These are phyloP conservation scores for Penicillium alfredii DNA, from an alignment of 495 filamentous ascomycete genomes.

Conservation along the genomic window DNA sequence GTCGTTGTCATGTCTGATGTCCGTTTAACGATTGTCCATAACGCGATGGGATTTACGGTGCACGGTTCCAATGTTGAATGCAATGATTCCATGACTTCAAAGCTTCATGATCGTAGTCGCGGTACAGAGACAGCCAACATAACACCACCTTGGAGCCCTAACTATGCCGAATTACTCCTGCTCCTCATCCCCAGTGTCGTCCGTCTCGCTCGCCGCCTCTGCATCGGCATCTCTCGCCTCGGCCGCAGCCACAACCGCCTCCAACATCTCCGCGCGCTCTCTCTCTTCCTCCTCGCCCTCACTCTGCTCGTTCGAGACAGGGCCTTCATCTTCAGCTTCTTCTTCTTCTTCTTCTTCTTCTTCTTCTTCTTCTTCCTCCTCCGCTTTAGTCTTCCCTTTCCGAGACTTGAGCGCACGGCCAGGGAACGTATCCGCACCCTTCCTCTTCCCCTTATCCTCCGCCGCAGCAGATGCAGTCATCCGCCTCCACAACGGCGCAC, in stretches of 20 bases:
- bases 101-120: no score
- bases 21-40: neutral
- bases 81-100: neutral
- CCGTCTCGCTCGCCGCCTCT: conserved; percentile 7
- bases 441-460: conserved; percentile 12
- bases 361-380: neutral
- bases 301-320: conserved; percentile 17
- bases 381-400: conserved; percentile 14
- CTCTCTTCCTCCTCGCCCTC: conserved; percentile 36
- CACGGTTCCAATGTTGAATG: no score
- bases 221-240: conserved; percentile 21
- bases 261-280: conserved; percentile 26
- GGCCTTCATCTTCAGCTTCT: neutral
- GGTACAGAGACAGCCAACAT: neutral
- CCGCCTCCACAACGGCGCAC: conserved; percentile 30
- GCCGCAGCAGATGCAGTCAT: conserved; percentile 15
- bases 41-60: no score
- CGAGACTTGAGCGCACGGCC: no score
- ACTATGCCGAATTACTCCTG: conserved; percentile 11
- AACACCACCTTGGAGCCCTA: neutral
- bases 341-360: neutral
- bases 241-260: conserved; percentile 25
- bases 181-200: conserved; percentile 13
- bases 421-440: no score
- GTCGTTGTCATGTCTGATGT: neutral